Base-by-base conservation (phyloP, 164 flowering plant genomes). In the Berberis thunbergii region DNA sequence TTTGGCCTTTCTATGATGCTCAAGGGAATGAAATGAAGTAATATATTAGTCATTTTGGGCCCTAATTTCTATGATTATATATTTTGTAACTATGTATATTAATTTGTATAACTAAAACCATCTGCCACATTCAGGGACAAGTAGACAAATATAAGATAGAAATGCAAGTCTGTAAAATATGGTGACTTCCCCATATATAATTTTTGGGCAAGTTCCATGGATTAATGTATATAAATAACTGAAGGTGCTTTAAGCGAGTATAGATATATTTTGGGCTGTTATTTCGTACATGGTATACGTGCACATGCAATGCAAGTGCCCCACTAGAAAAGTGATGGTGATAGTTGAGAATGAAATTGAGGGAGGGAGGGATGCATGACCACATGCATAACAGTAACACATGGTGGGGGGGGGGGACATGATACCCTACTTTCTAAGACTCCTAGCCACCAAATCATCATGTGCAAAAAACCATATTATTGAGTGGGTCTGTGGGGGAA, bases 321-420 rank as follows among this genome's bases (percentile, higher is more conserved):
- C 40, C 41, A 57, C 43, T 57, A 45, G 45, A 60, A 42, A 50
- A 55, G 40, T 64, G 77, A 77, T 69, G 60, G 67, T 62, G 74
- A 71, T 64, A 0, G 64, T 65, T 66, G 56, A 65, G 69, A 65
- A 9, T 45, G 41, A 56, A 49, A 41, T 40, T 26, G 48, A 60
- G 9, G 7, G 6, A 38, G 43, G 2, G 48, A 58, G 49, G 6
- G 65, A 65, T 64, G 64, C 77, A 71, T 10, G 13, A 66, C 59
- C 81, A 81, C 79, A 74, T 77, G 81, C 75, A 74, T 50, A 80
- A 76, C 78, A 79, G 26, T 26, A 26, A 26, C 26, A 26, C 26
- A 26, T 38, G 41, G 54, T 64, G 59, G 53, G 38, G 73, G 83
- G 79, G 77, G n/a, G n/a, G n/a, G n/a, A 65, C 67, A 69, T 69